These are phyloP conservation scores for Crassisporium funariophilum DNA, from an alignment of 768 basidiomycete species.

Conservation along the genomic window DNA sequence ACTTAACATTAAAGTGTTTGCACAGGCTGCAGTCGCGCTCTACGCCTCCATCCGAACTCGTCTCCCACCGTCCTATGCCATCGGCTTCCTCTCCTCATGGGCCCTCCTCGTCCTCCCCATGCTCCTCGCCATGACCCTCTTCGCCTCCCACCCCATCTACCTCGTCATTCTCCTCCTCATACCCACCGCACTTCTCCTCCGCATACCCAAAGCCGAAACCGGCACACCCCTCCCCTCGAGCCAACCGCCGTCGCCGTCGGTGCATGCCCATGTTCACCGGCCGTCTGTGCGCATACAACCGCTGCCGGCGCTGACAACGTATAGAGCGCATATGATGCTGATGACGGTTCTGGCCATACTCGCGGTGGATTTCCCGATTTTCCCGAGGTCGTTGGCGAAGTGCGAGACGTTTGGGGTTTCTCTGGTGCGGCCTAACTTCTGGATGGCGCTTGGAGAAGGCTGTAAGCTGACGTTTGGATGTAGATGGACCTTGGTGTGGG, in stretches of 20 bases:
- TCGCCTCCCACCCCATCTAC: slow-evolving; percentile 55
- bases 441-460: background rate
- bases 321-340: slow-evolving; percentile 93
- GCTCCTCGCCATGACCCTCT: slow-evolving; percentile 80
- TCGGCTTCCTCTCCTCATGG: slow-evolving; percentile 56
- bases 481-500: slow-evolving; percentile 99
- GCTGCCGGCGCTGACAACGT: slow-evolving; percentile 80
- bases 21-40: slow-evolving; percentile 70
- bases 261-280: slow-evolving; percentile 7
- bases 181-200: slow-evolving; percentile 46
- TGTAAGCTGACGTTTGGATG: background rate
- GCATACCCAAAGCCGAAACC: slow-evolving; percentile 41
- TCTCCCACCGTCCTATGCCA: slow-evolving; percentile 35
- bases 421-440: slow-evolving; percentile 55
- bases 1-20: background rate
- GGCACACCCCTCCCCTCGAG: slow-evolving; percentile 58
- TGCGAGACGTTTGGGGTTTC: slow-evolving; percentile 95
- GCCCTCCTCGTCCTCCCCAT: slow-evolving; percentile 71
- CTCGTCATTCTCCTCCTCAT: slow-evolving; percentile 53
- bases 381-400: slow-evolving; percentile 86
- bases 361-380: slow-evolving; percentile 93
- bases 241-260: slow-evolving; percentile 23
- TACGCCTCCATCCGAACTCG: slow-evolving; percentile 63
- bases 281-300: slow-evolving; percentile 35
- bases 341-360: slow-evolving; percentile 90